Percentiles rank a stretch among this genome's conserved stretches.
Conservation (phyloP, 192 early-diverging fungal genomes). For the Coemansia biformis region DNA sequence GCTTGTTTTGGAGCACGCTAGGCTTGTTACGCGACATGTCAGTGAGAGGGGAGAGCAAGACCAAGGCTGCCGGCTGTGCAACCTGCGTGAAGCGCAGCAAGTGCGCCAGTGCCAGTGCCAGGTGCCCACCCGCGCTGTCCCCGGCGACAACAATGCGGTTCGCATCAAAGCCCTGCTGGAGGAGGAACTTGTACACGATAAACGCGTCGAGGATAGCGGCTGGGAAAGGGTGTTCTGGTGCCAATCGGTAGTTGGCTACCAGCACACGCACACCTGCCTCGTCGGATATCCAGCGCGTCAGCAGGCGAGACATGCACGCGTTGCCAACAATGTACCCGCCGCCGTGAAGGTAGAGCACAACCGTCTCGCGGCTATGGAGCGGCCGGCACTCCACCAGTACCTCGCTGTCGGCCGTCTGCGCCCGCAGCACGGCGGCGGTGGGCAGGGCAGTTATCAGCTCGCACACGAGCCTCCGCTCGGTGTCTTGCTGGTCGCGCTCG, state of each 20-base stretch:
- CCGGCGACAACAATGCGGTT: slow-evolving; percentile 58
- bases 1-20: slow-evolving; percentile 10
- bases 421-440: too few relatives aligned
- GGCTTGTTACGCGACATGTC: slow-evolving; percentile 7
- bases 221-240: slow-evolving; percentile 43
- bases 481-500: too few relatives aligned
- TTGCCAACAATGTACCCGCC: slow-evolving; percentile 58
- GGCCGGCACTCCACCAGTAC: slow-evolving; percentile 18
- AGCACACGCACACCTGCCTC: slow-evolving; percentile 27
- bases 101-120: slow-evolving; percentile 54
- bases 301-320: slow-evolving; percentile 36
- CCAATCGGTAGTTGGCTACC: slow-evolving; percentile 40
- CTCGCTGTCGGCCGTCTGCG: neutral
- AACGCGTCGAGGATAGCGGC: slow-evolving; percentile 58
- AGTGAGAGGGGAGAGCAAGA: slow-evolving; percentile 50
- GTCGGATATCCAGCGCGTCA: slow-evolving; percentile 52
- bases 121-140: slow-evolving; percentile 66
- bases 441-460: too few relatives aligned
- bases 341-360: slow-evolving; percentile 72
- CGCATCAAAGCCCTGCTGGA: slow-evolving; percentile 55
- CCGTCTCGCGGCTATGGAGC: slow-evolving; percentile 24
- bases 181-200: slow-evolving; percentile 51
- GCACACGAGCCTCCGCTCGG: neutral
- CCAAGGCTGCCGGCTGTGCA: slow-evolving; percentile 44
- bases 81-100: slow-evolving; percentile 55